Conservation (phyloP, 2,329 filamentous ascomycete species). For the Curvularia hawaiiensis region DNA sequence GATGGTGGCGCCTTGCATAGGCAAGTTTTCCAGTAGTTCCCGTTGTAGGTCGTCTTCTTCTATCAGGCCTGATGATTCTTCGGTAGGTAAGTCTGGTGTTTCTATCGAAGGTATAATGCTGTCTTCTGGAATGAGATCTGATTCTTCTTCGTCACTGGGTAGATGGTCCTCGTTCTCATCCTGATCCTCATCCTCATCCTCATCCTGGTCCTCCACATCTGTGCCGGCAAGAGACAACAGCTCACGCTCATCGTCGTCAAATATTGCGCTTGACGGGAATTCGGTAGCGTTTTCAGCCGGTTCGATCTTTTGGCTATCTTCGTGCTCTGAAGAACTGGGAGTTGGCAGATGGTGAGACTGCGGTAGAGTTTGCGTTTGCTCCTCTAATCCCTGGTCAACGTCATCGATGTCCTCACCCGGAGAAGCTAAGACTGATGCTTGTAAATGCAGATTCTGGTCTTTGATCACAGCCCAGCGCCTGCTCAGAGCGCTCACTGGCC, state of each 20-base stretch:
- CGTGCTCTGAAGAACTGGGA: constrained; percentile 32
- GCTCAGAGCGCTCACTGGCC: constrained; percentile 21
- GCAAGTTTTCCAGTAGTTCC: constrained; percentile 16
- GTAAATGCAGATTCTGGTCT: constrained; percentile 13
- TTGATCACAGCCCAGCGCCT: constrained; percentile 26
- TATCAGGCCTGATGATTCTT: constrained; percentile 24
- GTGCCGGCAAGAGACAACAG: constrained; percentile 31
- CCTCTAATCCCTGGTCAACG: background rate
- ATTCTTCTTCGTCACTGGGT: constrained; percentile 8
- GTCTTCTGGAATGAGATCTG: constrained; percentile 16
- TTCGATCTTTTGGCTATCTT: constrained; percentile 6
- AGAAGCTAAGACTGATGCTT: background rate
- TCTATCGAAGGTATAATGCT: constrained; percentile 35
- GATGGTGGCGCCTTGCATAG: constrained; percentile 1
- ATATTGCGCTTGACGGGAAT: constrained; percentile 28
- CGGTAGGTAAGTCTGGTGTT: constrained; percentile 23
- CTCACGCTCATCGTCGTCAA: constrained; percentile 36
- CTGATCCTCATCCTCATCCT: too few species aligned
- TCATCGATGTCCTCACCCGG: background rate
- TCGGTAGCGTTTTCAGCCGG: background rate
- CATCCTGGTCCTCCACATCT: constrained; percentile 3
- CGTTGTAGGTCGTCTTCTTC: constrained; percentile 24
- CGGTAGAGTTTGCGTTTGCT: constrained; percentile 2
- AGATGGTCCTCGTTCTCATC: constrained; percentile 3
- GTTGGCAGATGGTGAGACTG: constrained; percentile 35